phyloP scores from a whole-genome alignment of 2,329 filamentous ascomycete species.

The Colletotrichum orchidophilum region DNA sequence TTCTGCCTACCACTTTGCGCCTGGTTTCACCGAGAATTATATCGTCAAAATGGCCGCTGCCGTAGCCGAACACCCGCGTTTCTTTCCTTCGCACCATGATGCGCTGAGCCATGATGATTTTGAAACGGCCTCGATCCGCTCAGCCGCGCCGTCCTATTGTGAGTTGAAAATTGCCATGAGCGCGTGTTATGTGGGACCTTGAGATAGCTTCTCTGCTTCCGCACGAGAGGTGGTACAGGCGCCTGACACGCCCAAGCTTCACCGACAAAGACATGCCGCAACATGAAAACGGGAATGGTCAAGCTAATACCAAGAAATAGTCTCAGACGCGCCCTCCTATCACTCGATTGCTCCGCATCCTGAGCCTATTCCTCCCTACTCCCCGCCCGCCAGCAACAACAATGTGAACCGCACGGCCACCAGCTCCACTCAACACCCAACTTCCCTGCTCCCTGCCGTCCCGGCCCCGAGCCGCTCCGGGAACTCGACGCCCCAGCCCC shows the following conservation, averaged over 20 bases:
- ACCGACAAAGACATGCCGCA: background rate
- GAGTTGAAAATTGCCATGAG: constrained; percentile 41
- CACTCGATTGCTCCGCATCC: constrained; percentile 62
- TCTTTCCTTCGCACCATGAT: constrained; percentile 36
- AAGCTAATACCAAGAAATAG: constrained; percentile 44
- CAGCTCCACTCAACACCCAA: constrained; percentile 34
- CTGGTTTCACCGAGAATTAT: background rate
- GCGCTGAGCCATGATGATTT: constrained; percentile 62
- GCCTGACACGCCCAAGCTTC: background rate
- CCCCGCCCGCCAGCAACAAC: constrained; percentile 46
- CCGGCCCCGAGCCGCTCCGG: constrained; percentile 40
- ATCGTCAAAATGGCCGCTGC: constrained; percentile 22
- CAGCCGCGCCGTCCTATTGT: constrained; percentile 75
- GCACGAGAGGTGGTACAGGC: background rate
- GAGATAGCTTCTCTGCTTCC: background rate
- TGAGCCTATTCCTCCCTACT: constrained; percentile 62
- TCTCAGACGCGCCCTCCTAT: constrained; percentile 73
- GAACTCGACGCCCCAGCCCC: constrained; percentile 36
- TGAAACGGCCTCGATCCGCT: constrained; percentile 73
- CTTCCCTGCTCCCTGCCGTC: constrained; percentile 28
- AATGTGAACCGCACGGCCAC: constrained; percentile 27
- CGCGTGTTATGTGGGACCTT: background rate
- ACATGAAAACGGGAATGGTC: background rate
- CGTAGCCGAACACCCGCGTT: constrained; percentile 22
- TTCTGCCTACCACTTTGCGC: background rate